These are phyloP conservation scores for Aphelidium insulamus DNA, from an alignment of 371 early-diverging fungal genomes.

Conservation along the genomic window DNA sequence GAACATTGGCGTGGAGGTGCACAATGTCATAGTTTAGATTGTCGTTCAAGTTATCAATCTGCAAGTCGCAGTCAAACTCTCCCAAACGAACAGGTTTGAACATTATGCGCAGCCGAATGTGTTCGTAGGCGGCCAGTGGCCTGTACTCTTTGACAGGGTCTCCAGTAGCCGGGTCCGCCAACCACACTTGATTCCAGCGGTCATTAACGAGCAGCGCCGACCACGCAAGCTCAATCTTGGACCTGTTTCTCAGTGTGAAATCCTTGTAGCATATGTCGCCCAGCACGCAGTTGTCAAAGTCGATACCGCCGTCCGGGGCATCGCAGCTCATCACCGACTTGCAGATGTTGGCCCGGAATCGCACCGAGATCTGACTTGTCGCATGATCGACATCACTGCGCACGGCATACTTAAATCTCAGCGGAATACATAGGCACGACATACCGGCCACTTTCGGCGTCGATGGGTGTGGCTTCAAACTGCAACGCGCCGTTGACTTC, in stretches of 20 bases:
- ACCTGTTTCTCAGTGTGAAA: slow-evolving; percentile 70
- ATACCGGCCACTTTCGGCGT: too few species aligned
- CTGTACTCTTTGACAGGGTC: too few species aligned
- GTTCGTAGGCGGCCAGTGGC: too few species aligned
- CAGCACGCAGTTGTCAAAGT: slow-evolving; percentile 77
- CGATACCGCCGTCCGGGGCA: slow-evolving; percentile 64
- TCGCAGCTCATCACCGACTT: slow-evolving; percentile 72
- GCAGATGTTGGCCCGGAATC: slow-evolving; percentile 57
- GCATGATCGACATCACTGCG: too few species aligned
- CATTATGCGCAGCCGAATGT: slow-evolving; percentile 46
- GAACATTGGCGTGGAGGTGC: slow-evolving; percentile 33
- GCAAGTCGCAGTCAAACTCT: slow-evolving; percentile 66
- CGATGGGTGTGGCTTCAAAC: too few species aligned
- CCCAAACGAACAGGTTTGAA: slow-evolving; percentile 73
- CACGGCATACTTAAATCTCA: too few species aligned
- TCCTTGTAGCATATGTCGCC: slow-evolving; percentile 70
- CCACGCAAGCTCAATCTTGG: slow-evolving; percentile 80
- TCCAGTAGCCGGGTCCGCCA: too few species aligned
- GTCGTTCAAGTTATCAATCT: slow-evolving; percentile 53
- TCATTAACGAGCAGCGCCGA: too few species aligned
- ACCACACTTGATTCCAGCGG: too few species aligned
- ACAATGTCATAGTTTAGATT: slow-evolving; percentile 45
- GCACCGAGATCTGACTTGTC: not conserved
- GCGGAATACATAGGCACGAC: not conserved
- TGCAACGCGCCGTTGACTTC: too few species aligned